Percentiles rank a stretch among this genome's conserved stretches.
phyloP scores from a whole-genome alignment of 345 rosid species.

The Populus tremula region DNA sequence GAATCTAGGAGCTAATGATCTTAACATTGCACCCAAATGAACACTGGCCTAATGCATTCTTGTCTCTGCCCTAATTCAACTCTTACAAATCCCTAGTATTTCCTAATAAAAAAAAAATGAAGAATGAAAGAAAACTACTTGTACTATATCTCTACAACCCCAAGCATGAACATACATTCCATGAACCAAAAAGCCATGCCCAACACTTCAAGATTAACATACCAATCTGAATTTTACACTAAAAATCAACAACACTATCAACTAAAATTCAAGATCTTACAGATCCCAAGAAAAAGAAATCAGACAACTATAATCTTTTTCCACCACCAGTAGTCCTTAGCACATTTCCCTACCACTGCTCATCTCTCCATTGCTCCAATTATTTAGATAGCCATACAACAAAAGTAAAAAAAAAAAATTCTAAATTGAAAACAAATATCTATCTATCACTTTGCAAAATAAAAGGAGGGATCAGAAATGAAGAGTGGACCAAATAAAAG shows the following conservation, averaged over 20 bases:
- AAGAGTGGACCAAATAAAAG: background rate
- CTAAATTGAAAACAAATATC: background rate
- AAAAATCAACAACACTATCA: background rate
- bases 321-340: background rate
- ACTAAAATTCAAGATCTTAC: conserved; percentile 31
- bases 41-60: conserved; percentile 25
- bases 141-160: background rate
- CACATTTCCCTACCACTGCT: background rate
- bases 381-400: background rate
- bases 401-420: background rate
- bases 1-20: conserved; percentile 50
- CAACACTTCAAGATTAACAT: conserved; percentile 20
- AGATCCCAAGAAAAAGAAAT: background rate
- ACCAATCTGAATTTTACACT: background rate
- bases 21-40: conserved; percentile 54
- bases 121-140: background rate
- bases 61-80: background rate
- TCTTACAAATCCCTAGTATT: background rate
- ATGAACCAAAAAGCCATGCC: conserved; percentile 1
- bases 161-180: background rate
- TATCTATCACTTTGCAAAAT: background rate
- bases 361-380: background rate
- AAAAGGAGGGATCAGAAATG: background rate
- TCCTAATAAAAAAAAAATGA: background rate
- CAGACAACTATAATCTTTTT: background rate